Base-by-base conservation (phyloP, 2,329 filamentous ascomycete species). In the Ophiognomonia clavigignenti-juglandacearum region DNA sequence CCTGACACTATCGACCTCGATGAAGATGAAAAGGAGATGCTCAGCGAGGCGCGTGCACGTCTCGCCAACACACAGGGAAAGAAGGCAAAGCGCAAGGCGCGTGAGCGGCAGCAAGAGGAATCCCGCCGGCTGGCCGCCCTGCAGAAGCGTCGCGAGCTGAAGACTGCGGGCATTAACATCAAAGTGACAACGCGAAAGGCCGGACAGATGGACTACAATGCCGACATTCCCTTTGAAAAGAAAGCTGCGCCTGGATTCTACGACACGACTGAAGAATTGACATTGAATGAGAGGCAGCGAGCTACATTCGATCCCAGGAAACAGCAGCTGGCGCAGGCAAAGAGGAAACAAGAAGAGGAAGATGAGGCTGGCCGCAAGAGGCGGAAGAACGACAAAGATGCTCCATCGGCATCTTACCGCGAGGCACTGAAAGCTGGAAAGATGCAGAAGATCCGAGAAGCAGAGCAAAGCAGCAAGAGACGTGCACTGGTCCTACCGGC, bases 201-300 rank as follows among this genome's bases (percentile, higher is more conserved):
- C 73, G 93, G 93, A 0, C 86, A 97, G 71, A 98, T 98, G 89
- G 93, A 98, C 67, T 98, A 98, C 73, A 98, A 98, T 67, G 93
- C 93, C 58, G 93, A 98, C 59, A 95, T 98, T 55, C 93, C 93
- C 0, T 97, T 98, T 56, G 93, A 98, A 66, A 96, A 93, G 67
- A 87, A 88, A 54, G 85, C 93, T 0, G 85, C 86, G 0, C 73
- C 83, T 19, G 93, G 93, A 11, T 98, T 98, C 64, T 96, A 92
- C 69, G 92, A 98, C 63, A 98, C 93, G 0, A 74, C 74, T 4
- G 90, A 96, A 13, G 93, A 98, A 63, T 73, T 86, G 55, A 69
- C 72, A 4, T 77, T 75, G 55, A 98, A 98, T 64, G 92, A 98
- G 66, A 79, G 78, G 50, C 85, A 95, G 62, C 81, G 89, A 42